phyloP scores from a whole-genome alignment of 352 stramenopile genomes.

The Phytophthora lateralis region DNA sequence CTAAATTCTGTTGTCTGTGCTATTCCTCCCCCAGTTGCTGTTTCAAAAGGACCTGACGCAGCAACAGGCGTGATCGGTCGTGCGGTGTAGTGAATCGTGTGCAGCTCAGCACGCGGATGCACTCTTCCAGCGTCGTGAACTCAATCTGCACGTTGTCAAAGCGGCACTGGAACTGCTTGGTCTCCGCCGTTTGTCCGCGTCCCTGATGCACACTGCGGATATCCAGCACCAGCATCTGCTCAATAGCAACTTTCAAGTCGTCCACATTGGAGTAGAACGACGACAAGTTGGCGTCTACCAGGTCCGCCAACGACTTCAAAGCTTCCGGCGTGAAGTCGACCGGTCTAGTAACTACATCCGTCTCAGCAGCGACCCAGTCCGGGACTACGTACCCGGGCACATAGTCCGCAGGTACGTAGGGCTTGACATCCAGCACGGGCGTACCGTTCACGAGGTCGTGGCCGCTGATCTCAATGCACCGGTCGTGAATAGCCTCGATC shows the following conservation, averaged over 20 bases:
- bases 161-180: constrained; percentile 71
- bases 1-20: constrained; percentile 11
- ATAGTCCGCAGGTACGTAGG: constrained; percentile 93
- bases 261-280: constrained; percentile 67
- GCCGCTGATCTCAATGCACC: constrained; percentile 90
- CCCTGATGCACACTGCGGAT: constrained; percentile 86
- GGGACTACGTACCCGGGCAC: constrained; percentile 62
- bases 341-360: constrained; percentile 47
- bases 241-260: constrained; percentile 65
- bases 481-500: constrained; percentile 85
- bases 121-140: constrained; percentile 74
- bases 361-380: constrained; percentile 68
- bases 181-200: constrained; percentile 56
- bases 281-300: constrained; percentile 51
- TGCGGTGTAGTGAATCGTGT: constrained; percentile 36
- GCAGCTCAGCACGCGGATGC: constrained; percentile 69
- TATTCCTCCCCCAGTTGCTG: constrained; percentile 27
- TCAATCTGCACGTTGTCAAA: constrained; percentile 80
- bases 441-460: constrained; percentile 97
- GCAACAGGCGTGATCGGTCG: constrained; percentile 30
- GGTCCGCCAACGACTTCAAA: constrained; percentile 37
- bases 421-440: constrained; percentile 98
- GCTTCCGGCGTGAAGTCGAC: constrained; percentile 65
- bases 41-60: constrained; percentile 31
- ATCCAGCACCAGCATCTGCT: constrained; percentile 84